phyloP scores from a whole-genome alignment of 441 rosid species.

The Populus tomentosa region DNA sequence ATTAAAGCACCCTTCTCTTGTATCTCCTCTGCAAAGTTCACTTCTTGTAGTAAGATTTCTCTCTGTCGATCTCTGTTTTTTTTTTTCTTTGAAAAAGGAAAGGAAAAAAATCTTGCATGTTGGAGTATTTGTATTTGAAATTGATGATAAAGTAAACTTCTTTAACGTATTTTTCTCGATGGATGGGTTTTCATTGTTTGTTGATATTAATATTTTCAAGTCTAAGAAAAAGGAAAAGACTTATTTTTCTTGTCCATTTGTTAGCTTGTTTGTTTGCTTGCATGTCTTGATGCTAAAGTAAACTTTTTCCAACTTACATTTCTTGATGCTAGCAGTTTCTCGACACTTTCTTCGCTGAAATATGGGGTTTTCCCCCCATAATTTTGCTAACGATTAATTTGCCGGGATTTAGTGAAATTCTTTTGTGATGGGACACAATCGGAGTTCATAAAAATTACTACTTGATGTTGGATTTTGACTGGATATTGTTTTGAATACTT shows the following conservation, averaged over 20 bases:
- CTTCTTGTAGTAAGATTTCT: slow-evolving; percentile 1
- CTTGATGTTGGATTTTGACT: not conserved
- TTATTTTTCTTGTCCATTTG: not conserved
- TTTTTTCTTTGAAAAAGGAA: not conserved
- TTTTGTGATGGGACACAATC: not conserved
- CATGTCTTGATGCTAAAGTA: not conserved
- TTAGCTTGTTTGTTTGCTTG: not conserved
- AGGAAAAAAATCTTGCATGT: not conserved
- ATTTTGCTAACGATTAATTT: not conserved
- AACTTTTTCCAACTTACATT: not conserved
- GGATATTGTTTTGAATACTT: not conserved
- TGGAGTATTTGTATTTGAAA: not conserved
- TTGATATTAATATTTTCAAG: not conserved
- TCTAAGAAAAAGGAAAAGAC: not conserved
- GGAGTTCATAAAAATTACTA: not conserved
- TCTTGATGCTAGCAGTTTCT: slow-evolving; percentile 1
- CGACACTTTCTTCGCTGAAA: not conserved
- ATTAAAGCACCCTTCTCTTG: not conserved
- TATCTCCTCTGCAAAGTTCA: not conserved
- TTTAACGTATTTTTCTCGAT: not conserved
- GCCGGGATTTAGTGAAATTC: not conserved
- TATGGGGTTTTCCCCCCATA: not conserved
- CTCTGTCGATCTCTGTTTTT: not conserved
- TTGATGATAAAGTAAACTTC: not conserved
- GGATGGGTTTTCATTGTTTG: not conserved